Evolutionary conservation across 495 filamentous ascomycete genomes (phyloP).

Genomic region (Acidomyces sp.): DNA sequence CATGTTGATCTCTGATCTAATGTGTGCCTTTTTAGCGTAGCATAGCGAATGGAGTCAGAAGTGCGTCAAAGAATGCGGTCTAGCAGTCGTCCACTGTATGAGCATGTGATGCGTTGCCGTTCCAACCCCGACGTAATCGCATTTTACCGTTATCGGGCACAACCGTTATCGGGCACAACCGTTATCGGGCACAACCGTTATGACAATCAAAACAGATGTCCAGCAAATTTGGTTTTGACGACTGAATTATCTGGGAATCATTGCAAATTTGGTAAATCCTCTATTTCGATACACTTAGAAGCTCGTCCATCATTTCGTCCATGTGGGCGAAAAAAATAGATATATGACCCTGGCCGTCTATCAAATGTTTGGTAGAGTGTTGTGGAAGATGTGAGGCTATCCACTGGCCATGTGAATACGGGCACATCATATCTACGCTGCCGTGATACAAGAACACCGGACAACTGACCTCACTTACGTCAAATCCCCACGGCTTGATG

Average conservation of each 20-base stretch:
- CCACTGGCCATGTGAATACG: constrained; percentile 17
- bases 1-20: not conserved
- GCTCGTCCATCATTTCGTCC: constrained; percentile 15
- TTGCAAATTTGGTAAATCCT: too few relatives aligned
- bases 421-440: constrained; percentile 15
- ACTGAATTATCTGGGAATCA: too few relatives aligned
- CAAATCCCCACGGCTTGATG: constrained; percentile 19
- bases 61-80: not conserved
- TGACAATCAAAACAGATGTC: too few relatives aligned
- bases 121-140: too few relatives aligned
- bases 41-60: constrained; percentile 1
- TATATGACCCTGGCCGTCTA: constrained; percentile 15
- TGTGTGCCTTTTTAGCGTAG: constrained; percentile 4
- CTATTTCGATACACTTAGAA: constrained; percentile 1
- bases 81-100: too few relatives aligned
- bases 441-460: constrained; percentile 17
- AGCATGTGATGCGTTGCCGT: too few relatives aligned
- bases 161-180: too few relatives aligned
- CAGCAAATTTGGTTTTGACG: too few relatives aligned
- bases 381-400: constrained; percentile 14
- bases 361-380: constrained; percentile 7
- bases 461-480: constrained; percentile 10
- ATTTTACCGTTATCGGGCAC: too few relatives aligned
- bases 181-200: too few relatives aligned
- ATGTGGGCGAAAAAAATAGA: constrained; percentile 13